Evolutionary conservation across 345 rosid species (phyloP), one percentile per base, ranked within the genome.

Genomic region (Theobroma cacao): DNA sequence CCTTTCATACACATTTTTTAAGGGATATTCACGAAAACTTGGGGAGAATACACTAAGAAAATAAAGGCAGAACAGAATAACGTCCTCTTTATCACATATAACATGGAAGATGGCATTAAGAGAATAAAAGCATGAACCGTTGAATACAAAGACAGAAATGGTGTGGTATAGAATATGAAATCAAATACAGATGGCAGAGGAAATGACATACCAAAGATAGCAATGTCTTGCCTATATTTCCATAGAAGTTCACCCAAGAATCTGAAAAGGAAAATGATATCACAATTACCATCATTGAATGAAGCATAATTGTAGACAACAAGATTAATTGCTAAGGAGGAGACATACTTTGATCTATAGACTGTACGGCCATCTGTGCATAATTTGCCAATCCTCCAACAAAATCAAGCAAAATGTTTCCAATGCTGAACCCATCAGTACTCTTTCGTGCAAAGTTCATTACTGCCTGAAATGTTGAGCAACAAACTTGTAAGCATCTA

Each of bases 211-310:
- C 97, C 87, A 95, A 77, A 76, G 98, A 94, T 3, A 94, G 86
- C 83, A 93, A 79, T 13, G 90, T 90, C 88, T 95, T 95, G 85
- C 99, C 98, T 33, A 93, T 82, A 82, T 95, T 95, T 64, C 99
- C 99, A 75, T 92, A 91, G 81, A 95, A 93, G 89, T 95, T 95
- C 79, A 91, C 93, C 98, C 95, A 95, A 38, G 99, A 92, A 93
- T 90, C 99, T 95, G 84, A 11, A 78, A 64, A 40, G 75, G 24
- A 48, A 48, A 75, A 74, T 53, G 30, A 26, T 6, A 69, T 41
- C 69, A 68, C 38, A 24, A 80, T 48, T 58, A 77, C 72, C 24
- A 47, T 40, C 26, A 55, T 6, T 75, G 72, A 55, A 34, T n/a
- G 26, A 58, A 74, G 31, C 18, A 69, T 71, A 38, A 75, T 50